phyloP scores from a whole-genome alignment of 2,329 filamentous ascomycete species.

The Alternaria metachromatica region DNA sequence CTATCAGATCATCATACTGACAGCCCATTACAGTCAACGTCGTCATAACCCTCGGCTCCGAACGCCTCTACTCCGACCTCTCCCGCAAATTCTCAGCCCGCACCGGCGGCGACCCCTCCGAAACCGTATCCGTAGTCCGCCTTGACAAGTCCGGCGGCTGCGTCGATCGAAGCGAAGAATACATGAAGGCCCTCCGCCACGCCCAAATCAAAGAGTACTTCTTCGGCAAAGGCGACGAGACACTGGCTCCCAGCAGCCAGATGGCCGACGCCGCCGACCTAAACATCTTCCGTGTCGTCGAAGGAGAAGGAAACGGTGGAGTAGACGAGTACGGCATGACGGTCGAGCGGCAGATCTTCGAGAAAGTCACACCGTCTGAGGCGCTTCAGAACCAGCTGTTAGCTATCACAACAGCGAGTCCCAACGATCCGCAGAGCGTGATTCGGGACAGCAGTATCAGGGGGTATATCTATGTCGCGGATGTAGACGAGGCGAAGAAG shows the following conservation, averaged over 20 bases:
- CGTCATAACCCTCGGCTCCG: constrained; percentile 81
- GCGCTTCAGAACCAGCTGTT: constrained; percentile 81
- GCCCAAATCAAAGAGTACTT: constrained; percentile 90
- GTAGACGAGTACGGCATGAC: constrained; percentile 17
- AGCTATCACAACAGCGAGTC: constrained; percentile 79
- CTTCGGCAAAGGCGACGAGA: constrained; percentile 75
- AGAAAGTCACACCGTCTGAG: constrained; percentile 69
- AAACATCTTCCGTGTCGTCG: constrained; percentile 72
- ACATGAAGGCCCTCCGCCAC: constrained; percentile 76
- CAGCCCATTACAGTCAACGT: constrained; percentile 67
- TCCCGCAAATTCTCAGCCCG: constrained; percentile 67
- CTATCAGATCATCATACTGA: constrained; percentile 24
- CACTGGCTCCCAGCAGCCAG: constrained; percentile 86
- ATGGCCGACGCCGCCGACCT: constrained; percentile 79
- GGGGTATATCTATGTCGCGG: constrained; percentile 91
- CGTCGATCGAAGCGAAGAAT: constrained; percentile 74
- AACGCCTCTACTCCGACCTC: constrained; percentile 77
- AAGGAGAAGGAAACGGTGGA: constrained; percentile 55
- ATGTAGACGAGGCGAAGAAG: constrained; percentile 84
- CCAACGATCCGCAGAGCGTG: constrained; percentile 71
- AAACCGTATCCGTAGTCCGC: constrained; percentile 75
- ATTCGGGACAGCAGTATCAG: constrained; percentile 84
- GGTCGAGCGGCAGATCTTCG: constrained; percentile 56
- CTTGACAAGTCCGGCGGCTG: constrained; percentile 87
- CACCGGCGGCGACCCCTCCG: constrained; percentile 60